Base-by-base conservation (phyloP, 306 rosid species). In the Fragaria nilgerrensis region DNA sequence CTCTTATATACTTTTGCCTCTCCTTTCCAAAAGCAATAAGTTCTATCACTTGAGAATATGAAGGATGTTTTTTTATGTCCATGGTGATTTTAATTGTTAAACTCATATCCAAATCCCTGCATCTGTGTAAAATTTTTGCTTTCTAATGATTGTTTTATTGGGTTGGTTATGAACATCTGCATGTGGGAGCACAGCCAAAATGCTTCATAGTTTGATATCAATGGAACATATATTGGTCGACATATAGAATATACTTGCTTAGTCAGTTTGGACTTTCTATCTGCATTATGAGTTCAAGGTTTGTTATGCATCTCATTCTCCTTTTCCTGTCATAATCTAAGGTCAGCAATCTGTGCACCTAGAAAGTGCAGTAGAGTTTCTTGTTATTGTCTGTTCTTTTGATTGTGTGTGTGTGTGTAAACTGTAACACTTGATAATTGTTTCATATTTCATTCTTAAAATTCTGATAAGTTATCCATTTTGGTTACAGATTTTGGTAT, bases 401-500 rank as follows among this genome's bases (percentile, higher is more conserved):
- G 65, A 11, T 73, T 56, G 1, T 47, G 19, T 47, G 52, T 47
- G 52, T 47, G 52, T 47, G 50, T 29, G 39, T 4, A 5, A 5
- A 12, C 47, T 9, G 25, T 34, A 39, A 23, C 65, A 59, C 48
- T 73, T 70, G 45, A 74, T 80, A 10, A 6, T n/a, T 25, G 13
- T 0, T 23, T 20, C 5, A 2, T 16, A 62, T 70, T 66, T 55
- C 27, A 49, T 7, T 27, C 4, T 49, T 32, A 16, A 16, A 23
- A 50, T 37, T 36, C 71, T 74, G 14, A 78, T 36, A 5, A 45
- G 20, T 45, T 29, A 23, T 79, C 52, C 44, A 44, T 71, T 75
- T 52, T 67, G 71, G 23, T 85, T 86, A 83, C 98, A 96, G 99
- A 85, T 92, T 79, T 80, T 96, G 86, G 79, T 96, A 81, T 96